Conservation (phyloP, 2,329 filamentous ascomycete genomes). For the Alternaria rosae region DNA sequence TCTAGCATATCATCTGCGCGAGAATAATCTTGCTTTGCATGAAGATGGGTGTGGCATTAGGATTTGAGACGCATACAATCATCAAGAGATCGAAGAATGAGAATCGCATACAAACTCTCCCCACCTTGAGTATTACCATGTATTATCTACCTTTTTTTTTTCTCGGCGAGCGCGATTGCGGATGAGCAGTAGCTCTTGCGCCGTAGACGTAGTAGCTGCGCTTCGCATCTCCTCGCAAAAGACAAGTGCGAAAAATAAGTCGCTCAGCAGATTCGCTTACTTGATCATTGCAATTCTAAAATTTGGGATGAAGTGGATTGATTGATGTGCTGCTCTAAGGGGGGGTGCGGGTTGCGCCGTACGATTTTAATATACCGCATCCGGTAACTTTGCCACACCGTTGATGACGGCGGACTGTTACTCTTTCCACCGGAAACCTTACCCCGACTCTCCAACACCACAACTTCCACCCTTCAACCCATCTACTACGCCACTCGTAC, state of each 20-base stretch:
- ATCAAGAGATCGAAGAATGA: too few species aligned
- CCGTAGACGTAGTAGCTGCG: background rate
- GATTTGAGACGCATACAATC: too few species aligned
- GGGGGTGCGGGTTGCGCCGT: background rate
- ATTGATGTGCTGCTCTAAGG: background rate
- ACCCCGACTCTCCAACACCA: background rate
- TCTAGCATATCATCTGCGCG: too few species aligned
- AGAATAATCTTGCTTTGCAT: too few species aligned
- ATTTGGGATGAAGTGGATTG: background rate
- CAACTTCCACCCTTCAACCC: constrained; percentile 21
- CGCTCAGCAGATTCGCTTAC: too few species aligned
- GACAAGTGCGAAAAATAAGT: too few species aligned
- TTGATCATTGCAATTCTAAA: background rate
- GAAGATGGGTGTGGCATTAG: too few species aligned
- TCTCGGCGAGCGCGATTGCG: background rate
- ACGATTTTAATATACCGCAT: background rate
- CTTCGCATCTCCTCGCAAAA: background rate
- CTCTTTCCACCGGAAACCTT: background rate
- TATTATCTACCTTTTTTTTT: too few species aligned
- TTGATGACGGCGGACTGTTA: background rate
- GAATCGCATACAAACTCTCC: background rate
- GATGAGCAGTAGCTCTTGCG: background rate
- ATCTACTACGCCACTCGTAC: constrained; percentile 7
- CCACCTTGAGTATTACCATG: background rate
- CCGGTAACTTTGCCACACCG: background rate